Base-by-base conservation (phyloP, 257 asterid genomes). In the Asclepias syriaca region DNA sequence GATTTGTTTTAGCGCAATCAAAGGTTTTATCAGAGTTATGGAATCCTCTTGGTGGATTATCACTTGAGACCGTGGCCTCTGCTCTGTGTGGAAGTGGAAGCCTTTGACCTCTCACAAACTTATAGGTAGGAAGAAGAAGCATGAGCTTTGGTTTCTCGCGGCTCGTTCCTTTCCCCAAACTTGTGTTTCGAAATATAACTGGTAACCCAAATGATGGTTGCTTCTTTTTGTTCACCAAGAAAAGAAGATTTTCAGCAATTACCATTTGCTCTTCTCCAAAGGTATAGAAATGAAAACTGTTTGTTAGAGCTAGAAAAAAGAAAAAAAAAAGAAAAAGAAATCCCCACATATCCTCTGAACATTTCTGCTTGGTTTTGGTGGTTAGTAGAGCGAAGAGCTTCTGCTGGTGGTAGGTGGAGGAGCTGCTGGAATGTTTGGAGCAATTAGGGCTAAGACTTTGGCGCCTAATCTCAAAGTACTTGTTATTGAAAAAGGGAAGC, bases 361-460 rank as follows among this genome's bases (percentile, higher is more conserved):
- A 4, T 40, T 58, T 21, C 49, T 64, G 24, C 34, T 68, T 66
- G 53, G 66, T 65, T 68, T 57, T 68, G 58, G 69, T 71, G 76
- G 71, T 67, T 70, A 87, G 96, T 55, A 85, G 16, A 85, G 82
- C 70, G 92, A 87, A 75, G 96, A 86, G 81, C 79, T 85, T 18
- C 74, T 94, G 75, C 78, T 91, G 78, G 96, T 94, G 12, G 97
- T 94, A 0, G 99, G 99, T 1, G 98, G 90, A 65, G 99, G 99
- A 78, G 97, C 99, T 24, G 97, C 97, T 69, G 99, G 99, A 69
- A 83, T 90, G 8, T 94, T 83, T 74, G 99, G 97, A 70, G 99
- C 98, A 40, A 94, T 94, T 76, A 83, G 89, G 84, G 98, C 99
- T 74, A 94, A 94, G 75, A 89, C 96, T 37, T 34, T 88, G 76